Conservation (phyloP, 2,329 filamentous ascomycete species). For the Fusarium falciforme region DNA sequence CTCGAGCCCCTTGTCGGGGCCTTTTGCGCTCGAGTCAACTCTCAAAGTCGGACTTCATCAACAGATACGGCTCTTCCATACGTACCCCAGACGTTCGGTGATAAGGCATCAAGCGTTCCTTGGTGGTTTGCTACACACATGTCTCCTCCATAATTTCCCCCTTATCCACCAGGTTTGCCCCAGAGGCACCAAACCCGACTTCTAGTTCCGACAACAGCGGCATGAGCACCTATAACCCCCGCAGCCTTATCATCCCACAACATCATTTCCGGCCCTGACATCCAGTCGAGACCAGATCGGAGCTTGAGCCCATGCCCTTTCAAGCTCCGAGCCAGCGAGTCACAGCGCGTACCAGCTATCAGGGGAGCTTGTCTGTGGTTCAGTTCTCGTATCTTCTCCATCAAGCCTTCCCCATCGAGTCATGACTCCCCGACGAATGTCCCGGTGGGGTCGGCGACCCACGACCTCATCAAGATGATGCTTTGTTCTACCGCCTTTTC, state of each 20-base stretch:
- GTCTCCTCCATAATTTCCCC: constrained; percentile 37
- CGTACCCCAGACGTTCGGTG: constrained; percentile 14
- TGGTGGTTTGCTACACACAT: constrained; percentile 1
- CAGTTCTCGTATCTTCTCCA: constrained; percentile 10
- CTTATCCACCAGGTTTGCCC: constrained; percentile 23
- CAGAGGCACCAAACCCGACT: constrained; percentile 13
- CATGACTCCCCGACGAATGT: constrained; percentile 9
- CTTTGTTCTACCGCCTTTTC: neutral
- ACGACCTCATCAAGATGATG: constrained; percentile 6
- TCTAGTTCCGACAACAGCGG: constrained; percentile 14
- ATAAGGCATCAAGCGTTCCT: constrained; percentile 31
- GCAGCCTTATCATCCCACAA: constrained; percentile 34
- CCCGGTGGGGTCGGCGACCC: constrained; percentile 11
- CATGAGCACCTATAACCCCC: constrained; percentile 3
- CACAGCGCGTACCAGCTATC: neutral
- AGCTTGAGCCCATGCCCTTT: constrained; percentile 1
- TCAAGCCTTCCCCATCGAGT: constrained; percentile 13
- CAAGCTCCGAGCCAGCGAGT: constrained; percentile 5
- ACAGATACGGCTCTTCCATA: constrained; percentile 7
- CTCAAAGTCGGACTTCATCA: neutral
- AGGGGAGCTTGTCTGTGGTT: neutral
- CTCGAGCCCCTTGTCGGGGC: constrained; percentile 4
- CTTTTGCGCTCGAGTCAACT: neutral
- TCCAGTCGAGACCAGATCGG: constrained; percentile 6
- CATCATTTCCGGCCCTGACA: constrained; percentile 12